Conservation (phyloP, 2,329 filamentous ascomycete species). For the Ophiostoma ulmi region DNA sequence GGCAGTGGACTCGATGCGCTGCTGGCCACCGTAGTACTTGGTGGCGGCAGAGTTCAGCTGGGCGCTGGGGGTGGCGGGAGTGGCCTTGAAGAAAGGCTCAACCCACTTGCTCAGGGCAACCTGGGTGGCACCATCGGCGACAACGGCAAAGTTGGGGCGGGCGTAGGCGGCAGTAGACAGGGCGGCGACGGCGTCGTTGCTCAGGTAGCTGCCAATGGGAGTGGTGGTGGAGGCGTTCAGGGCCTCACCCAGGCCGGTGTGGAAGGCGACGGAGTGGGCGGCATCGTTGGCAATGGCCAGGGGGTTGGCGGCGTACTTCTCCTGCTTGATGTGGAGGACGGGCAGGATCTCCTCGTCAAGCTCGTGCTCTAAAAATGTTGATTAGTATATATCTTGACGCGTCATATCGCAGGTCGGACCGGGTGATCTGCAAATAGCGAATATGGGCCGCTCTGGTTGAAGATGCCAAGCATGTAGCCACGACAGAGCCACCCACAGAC, state of each 20-base stretch:
- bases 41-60: slow-evolving; percentile 55
- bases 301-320: slow-evolving; percentile 59
- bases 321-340: slow-evolving; percentile 72
- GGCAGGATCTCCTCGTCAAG: slow-evolving; percentile 82
- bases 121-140: slow-evolving; percentile 80
- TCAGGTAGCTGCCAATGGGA: slow-evolving; percentile 74
- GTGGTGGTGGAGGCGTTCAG: slow-evolving; percentile 67
- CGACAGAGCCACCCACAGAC: background rate
- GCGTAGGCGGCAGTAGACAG: slow-evolving; percentile 77
- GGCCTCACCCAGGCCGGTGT: slow-evolving; percentile 80
- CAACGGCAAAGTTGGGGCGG: slow-evolving; percentile 85
- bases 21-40: slow-evolving; percentile 94
- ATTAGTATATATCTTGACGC: background rate
- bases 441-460: background rate
- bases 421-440: background rate
- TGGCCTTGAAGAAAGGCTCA: slow-evolving; percentile 79
- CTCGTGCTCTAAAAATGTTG: slow-evolving; percentile 62
- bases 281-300: slow-evolving; percentile 72
- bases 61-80: slow-evolving; percentile 48
- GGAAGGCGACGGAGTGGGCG: slow-evolving; percentile 82
- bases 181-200: slow-evolving; percentile 65
- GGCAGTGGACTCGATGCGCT: slow-evolving; percentile 70
- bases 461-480: background rate
- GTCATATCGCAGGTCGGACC: background rate
- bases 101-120: slow-evolving; percentile 81